phyloP scores from a whole-genome alignment of 2,329 filamentous ascomycete species.

The Aspergillus niger region DNA sequence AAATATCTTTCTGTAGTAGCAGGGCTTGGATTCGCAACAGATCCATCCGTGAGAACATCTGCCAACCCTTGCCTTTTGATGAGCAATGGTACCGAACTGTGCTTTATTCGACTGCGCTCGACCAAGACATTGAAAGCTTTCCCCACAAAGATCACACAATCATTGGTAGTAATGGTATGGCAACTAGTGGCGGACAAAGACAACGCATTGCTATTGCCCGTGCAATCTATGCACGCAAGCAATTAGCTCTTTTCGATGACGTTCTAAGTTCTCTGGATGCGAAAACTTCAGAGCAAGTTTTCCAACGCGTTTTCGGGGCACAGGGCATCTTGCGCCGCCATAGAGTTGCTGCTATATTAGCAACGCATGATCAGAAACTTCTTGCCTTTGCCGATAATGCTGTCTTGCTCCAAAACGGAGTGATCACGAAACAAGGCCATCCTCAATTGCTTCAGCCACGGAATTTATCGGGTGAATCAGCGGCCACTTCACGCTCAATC shows the following conservation, averaged over 20 bases:
- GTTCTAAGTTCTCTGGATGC: background rate
- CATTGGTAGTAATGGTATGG: conserved; percentile 70
- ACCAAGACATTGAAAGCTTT: conserved; percentile 57
- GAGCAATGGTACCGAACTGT: background rate
- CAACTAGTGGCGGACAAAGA: conserved; percentile 1
- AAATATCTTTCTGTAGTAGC: background rate
- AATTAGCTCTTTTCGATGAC: background rate
- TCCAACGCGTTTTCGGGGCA: background rate
- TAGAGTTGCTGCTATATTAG: background rate
- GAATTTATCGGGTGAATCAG: background rate
- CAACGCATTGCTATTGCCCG: conserved; percentile 1
- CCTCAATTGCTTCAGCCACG: background rate
- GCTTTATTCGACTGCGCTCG: background rate
- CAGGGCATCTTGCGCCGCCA: background rate
- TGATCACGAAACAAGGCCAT: background rate
- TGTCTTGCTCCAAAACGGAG: background rate
- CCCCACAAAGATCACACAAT: conserved; percentile 73
- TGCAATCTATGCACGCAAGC: background rate
- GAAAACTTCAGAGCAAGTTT: background rate
- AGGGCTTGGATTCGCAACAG: background rate
- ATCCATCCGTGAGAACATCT: background rate
- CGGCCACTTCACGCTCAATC: background rate
- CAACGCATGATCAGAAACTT: background rate
- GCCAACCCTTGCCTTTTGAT: background rate
- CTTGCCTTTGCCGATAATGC: background rate